Percentiles rank a stretch among this genome's conserved stretches.
These are phyloP conservation scores for Penicillium coffeae DNA, from an alignment of 495 filamentous ascomycete species.

Conservation along the genomic window DNA sequence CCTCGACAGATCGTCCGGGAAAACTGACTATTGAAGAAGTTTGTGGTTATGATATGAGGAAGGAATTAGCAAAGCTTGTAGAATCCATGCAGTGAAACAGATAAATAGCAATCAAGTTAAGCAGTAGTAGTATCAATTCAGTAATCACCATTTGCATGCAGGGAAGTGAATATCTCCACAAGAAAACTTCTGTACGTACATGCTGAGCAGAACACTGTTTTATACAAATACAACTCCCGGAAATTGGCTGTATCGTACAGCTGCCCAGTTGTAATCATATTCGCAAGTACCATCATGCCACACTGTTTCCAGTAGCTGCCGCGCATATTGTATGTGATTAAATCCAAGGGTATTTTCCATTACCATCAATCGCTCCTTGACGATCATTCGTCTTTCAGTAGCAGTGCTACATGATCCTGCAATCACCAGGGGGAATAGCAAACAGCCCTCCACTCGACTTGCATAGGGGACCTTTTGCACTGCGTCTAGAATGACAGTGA, in stretches of 20 bases:
- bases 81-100: too few relatives aligned
- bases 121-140: neutral
- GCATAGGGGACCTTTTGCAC: slow-evolving; percentile 24
- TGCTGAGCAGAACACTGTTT: neutral
- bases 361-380: slow-evolving; percentile 29
- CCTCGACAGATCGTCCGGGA: slow-evolving; percentile 13
- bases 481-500: slow-evolving; percentile 13
- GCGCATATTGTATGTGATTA: slow-evolving; percentile 22
- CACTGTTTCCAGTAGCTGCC: slow-evolving; percentile 21
- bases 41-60: slow-evolving; percentile 25
- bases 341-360: slow-evolving; percentile 30
- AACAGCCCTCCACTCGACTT: slow-evolving; percentile 23
- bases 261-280: slow-evolving; percentile 22
- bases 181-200: too few relatives aligned
- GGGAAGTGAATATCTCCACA: too few relatives aligned
- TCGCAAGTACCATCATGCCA: slow-evolving; percentile 11
- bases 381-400: slow-evolving; percentile 24
- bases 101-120: too few relatives aligned
- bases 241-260: slow-evolving; percentile 24
- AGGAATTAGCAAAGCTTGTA: slow-evolving; percentile 16
- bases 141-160: too few relatives aligned
- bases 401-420: slow-evolving; percentile 21
- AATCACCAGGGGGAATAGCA: slow-evolving; percentile 28
- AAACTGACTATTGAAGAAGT: slow-evolving; percentile 34
- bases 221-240: slow-evolving; percentile 28